Evolutionary conservation across 192 early-diverging fungal species (phyloP).

Genomic region (Coemansia sp.): DNA sequence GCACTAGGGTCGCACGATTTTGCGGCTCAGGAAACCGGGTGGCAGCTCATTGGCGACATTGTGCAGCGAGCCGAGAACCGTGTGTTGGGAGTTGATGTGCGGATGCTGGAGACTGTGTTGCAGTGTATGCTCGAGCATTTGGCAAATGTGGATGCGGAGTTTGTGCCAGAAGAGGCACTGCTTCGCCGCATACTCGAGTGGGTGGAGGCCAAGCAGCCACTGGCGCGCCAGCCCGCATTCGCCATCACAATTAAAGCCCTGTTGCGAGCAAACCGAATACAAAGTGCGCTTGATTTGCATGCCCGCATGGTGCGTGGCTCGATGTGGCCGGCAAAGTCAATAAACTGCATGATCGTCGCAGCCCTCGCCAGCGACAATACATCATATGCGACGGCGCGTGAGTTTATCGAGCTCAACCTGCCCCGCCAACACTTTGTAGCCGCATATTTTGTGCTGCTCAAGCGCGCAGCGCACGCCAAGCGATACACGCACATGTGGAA

Average conservation of each 20-base stretch:
- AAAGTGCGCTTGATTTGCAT: conserved; percentile 33
- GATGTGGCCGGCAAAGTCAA: conserved; percentile 29
- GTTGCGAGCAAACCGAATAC: conserved; percentile 9
- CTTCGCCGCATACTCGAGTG: conserved; percentile 17
- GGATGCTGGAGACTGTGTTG: conserved; percentile 38
- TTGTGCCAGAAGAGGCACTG: conserved; percentile 5
- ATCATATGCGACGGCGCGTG: not conserved
- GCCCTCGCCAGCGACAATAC: not conserved
- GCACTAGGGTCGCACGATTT: conserved; percentile 2
- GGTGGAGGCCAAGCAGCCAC: conserved; percentile 18
- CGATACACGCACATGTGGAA: conserved; percentile 21
- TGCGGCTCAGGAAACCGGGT: conserved; percentile 22
- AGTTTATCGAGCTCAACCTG: conserved; percentile 21
- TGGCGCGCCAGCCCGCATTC: conserved; percentile 12
- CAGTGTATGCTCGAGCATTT: conserved; percentile 13
- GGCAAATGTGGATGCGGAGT: not conserved
- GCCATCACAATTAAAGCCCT: conserved; percentile 25
- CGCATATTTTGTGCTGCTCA: conserved; percentile 21
- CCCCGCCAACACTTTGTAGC: conserved; percentile 33
- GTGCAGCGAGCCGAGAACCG: conserved; percentile 1
- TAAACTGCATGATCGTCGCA: conserved; percentile 43
- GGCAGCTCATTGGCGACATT: conserved; percentile 32
- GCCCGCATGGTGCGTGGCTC: conserved; percentile 15
- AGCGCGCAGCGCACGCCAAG: conserved; percentile 9
- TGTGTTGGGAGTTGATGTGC: conserved; percentile 1